Percentiles rank a stretch among this genome's conserved stretches.
phyloP scores from a whole-genome alignment of 2,329 filamentous ascomycete species.

The Pseudophaeomoniella oleicola region DNA sequence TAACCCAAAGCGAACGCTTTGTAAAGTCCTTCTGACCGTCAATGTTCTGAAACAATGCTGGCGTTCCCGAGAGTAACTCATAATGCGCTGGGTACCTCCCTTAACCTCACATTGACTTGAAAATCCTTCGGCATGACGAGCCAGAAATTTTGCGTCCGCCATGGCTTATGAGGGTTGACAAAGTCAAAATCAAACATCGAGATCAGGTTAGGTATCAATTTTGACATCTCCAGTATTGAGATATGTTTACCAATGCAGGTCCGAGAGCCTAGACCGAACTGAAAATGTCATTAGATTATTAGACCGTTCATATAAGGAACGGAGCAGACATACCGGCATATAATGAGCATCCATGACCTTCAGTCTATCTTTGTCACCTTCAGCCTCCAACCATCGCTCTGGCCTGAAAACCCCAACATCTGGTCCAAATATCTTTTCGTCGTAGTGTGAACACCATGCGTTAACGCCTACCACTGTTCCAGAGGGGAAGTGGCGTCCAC shows the following conservation, averaged over 20 bases:
- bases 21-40: no score
- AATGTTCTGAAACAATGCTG: no score
- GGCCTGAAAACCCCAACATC: conserved; percentile 31
- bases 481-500: conserved; percentile 10
- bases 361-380: background rate
- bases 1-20: no score
- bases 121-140: background rate
- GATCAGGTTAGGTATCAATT: conserved; percentile 20
- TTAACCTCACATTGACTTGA: background rate
- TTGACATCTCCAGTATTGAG: conserved; percentile 28
- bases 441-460: conserved; percentile 18
- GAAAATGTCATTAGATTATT: no score
- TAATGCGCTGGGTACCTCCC: no score
- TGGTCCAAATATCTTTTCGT: conserved; percentile 24
- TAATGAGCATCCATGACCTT: conserved; percentile 1
- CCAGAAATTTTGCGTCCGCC: background rate
- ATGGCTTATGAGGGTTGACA: conserved; percentile 1
- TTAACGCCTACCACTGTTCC: conserved; percentile 19
- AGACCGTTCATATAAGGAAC: no score
- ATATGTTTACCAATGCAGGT: conserved; percentile 32
- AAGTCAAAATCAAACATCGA: background rate
- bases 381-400: conserved; percentile 28
- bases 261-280: conserved; percentile 26
- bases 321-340: background rate
- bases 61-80: no score